phyloP scores from a whole-genome alignment of 768 basidiomycete species.

The Glaciozyma martinii region DNA sequence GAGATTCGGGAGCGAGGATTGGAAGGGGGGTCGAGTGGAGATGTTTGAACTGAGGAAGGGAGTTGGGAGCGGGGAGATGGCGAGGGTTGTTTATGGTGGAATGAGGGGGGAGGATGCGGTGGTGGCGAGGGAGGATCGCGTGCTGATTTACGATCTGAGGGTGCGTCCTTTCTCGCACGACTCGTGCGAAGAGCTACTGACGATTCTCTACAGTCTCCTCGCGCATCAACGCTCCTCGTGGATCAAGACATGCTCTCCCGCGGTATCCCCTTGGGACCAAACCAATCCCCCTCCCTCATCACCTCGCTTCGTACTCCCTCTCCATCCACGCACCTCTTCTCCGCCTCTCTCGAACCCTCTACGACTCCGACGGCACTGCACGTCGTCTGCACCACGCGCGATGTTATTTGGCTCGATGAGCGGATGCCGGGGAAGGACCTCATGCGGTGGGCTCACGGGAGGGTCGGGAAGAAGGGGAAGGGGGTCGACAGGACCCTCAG shows the following conservation, averaged over 20 bases:
- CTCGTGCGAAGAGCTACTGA: background rate
- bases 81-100: constrained; percentile 14
- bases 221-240: background rate
- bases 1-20: background rate
- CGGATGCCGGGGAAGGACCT: constrained; percentile 21
- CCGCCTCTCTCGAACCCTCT: no score
- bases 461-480: constrained; percentile 14
- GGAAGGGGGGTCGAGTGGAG: background rate
- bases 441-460: constrained; percentile 12
- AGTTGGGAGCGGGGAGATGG: constrained; percentile 5
- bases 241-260: background rate
- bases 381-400: constrained; percentile 21
- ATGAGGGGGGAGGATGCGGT: constrained; percentile 11
- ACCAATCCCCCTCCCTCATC: constrained; percentile 2
- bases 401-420: constrained; percentile 19
- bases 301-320: constrained; percentile 12
- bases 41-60: constrained; percentile 11
- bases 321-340: no score
- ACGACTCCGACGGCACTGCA: background rate
- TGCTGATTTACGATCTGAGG: constrained; percentile 25
- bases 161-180: background rate
- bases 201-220: background rate
- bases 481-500: constrained; percentile 14
- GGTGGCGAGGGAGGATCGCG: constrained; percentile 21
- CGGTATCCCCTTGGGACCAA: constrained; percentile 1